Conservation (phyloP, 1,284 basidiomycete genomes). For the Phellinidium pouzarii region DNA sequence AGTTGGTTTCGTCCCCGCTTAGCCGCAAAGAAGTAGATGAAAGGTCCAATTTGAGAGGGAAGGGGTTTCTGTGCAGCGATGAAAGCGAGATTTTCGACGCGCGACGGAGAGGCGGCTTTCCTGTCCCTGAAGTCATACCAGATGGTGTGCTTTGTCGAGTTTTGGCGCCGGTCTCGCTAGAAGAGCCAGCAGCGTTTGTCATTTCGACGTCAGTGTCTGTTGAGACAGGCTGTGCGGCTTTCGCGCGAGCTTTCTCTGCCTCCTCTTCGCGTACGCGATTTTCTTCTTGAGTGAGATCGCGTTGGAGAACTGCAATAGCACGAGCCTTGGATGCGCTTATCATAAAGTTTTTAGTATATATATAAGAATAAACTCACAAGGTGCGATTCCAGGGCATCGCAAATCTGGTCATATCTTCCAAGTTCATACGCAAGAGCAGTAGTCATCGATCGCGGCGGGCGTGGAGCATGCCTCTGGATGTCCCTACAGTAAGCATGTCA, state of each 20-base stretch:
- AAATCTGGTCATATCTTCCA: slow-evolving; percentile 70
- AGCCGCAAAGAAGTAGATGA: slow-evolving; percentile 59
- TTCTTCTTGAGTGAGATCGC: slow-evolving; percentile 57
- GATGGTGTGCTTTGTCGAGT: slow-evolving; percentile 7
- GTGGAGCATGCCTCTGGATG: slow-evolving; percentile 49
- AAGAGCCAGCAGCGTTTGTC: not conserved
- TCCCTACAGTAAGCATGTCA: slow-evolving; percentile 33
- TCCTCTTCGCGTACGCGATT: slow-evolving; percentile 43
- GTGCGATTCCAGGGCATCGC: slow-evolving; percentile 65
- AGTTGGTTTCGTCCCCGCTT: slow-evolving; percentile 50
- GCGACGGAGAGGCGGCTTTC: slow-evolving; percentile 35
- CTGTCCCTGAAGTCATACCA: slow-evolving; percentile 19
- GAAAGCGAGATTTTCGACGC: slow-evolving; percentile 71
- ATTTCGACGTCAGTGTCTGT: slow-evolving; percentile 17
- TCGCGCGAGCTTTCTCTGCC: slow-evolving; percentile 20
- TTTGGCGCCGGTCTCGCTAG: not conserved
- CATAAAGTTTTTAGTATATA: not conserved
- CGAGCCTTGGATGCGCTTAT: slow-evolving; percentile 39
- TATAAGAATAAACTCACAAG: slow-evolving; percentile 39
- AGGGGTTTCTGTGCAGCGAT: slow-evolving; percentile 60
- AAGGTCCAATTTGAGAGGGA: slow-evolving; percentile 68
- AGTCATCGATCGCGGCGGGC: slow-evolving; percentile 57
- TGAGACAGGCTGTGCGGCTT: slow-evolving; percentile 32
- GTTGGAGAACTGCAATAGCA: slow-evolving; percentile 62
- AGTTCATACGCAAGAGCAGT: slow-evolving; percentile 61